These are phyloP conservation scores for Mycogone perniciosa DNA, from an alignment of 2,329 filamentous ascomycete species.

Conservation along the genomic window DNA sequence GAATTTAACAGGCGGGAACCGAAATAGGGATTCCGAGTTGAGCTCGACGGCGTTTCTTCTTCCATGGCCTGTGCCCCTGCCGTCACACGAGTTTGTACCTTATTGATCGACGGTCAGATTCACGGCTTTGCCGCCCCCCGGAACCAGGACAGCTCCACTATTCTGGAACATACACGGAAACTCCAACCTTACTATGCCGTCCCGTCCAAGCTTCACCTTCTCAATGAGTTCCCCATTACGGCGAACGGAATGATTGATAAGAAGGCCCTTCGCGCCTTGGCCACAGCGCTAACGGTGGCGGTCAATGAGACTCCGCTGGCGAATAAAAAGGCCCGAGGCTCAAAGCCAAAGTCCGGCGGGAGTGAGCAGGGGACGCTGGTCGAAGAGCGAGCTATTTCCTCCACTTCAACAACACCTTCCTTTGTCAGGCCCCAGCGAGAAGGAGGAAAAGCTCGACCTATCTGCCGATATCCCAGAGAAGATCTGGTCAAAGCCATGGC, in stretches of 20 bases:
- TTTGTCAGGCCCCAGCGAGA: conserved; percentile 16
- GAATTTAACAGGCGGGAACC: too few species aligned
- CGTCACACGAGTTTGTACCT: conserved; percentile 41
- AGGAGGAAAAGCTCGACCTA: conserved; percentile 23
- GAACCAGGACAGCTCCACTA: conserved; percentile 28
- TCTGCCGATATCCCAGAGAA: conserved; percentile 34
- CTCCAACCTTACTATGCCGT: conserved; percentile 51
- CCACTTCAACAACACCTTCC: conserved; percentile 20
- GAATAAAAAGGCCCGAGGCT: too few species aligned
- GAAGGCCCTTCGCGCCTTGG: conserved; percentile 33
- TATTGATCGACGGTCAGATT: conserved; percentile 42
- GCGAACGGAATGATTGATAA: conserved; percentile 53
- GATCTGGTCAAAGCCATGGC: conserved; percentile 30
- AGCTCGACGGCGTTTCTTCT: conserved; percentile 52
- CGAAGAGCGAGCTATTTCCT: conserved; percentile 26
- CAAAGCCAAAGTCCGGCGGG: not conserved
- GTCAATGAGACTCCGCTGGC: too few species aligned
- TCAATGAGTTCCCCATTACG: conserved; percentile 42
- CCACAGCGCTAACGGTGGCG: conserved; percentile 11
- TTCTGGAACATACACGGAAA: conserved; percentile 35
- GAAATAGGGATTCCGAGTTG: conserved; percentile 50
- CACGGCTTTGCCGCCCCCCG: conserved; percentile 43
- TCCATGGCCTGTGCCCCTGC: conserved; percentile 40
- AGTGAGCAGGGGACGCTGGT: conserved; percentile 17
- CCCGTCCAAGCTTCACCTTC: conserved; percentile 38